Base-by-base conservation (phyloP, 345 rosid species). In the Nasturtium officinale region DNA sequence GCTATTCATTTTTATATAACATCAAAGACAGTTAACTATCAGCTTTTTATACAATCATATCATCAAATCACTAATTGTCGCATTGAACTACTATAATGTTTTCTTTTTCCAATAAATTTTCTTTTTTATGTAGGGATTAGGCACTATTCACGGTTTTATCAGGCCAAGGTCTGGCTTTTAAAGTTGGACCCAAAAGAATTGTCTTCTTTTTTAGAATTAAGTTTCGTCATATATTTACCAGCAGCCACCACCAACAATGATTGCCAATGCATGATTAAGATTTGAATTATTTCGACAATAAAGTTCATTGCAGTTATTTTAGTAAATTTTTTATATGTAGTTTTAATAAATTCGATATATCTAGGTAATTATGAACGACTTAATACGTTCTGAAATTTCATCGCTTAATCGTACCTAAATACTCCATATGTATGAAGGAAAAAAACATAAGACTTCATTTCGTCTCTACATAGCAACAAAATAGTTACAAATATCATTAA, bases 121-220 rank as follows among this genome's bases (percentile, higher is more conserved):
- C 65, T 23, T 61, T 61, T 61, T 9, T 43, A 1, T 43, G 26
- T 11, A 32, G 3, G n/a, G 64, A 35, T 32, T 59, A 37, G 30
- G 50, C 50, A 60, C 38, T 60, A 60, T 9, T 26, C 46, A 63
- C 12, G 54, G 25, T 64, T 64, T 42, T 42, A 62, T 12, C 18
- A 18, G 12, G 48, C 9, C 28, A 62, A 25, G 7, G 4, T 38
- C 43, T 62, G 67, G 48, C 23, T 43, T n/a, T 26, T 26, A 62
- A n/a, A 25, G 38, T 62, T 42, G 25, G 38, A 63, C 7, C 54
- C 55, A 29, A 46, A 21, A 63, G 17, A 13, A 21, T 33, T 38
- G 15, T 42, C 33, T 25, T 26, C 7, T 26, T 62, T 45, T 60
- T 3, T n/a, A 18, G 16, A 9, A 37, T 7, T 2, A 13, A 3